phyloP scores from a whole-genome alignment of 2,329 filamentous ascomycete species.

The Botryotinia globosa region DNA sequence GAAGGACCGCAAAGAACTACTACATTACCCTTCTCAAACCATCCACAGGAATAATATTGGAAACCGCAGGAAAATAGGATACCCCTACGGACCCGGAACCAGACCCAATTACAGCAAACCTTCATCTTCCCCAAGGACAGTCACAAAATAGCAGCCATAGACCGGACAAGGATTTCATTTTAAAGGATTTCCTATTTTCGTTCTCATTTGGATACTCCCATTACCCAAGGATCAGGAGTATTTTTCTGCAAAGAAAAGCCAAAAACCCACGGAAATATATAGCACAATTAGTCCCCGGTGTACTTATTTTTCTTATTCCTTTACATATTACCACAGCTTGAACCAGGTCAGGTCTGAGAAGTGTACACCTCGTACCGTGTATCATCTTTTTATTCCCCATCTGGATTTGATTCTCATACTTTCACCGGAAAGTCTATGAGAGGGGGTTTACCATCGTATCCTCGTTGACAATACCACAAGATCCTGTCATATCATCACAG shows the following conservation, averaged over 20 bases:
- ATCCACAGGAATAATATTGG: constrained; percentile 3
- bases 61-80: constrained; percentile 4
- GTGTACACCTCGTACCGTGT: neutral
- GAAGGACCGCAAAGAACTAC: constrained; percentile 1
- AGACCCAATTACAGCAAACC: neutral
- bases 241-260: neutral
- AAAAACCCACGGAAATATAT: neutral
- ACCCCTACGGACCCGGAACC: neutral
- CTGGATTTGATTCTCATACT: neutral
- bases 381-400: constrained; percentile 2
- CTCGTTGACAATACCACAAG: constrained; percentile 4
- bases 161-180: constrained; percentile 15
- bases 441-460: neutral
- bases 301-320: constrained; percentile 5
- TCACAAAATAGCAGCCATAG: constrained; percentile 1
- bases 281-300: neutral
- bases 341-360: neutral
- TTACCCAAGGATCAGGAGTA: constrained; percentile 9
- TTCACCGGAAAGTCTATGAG: neutral
- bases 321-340: neutral
- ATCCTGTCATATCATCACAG: constrained; percentile 6
- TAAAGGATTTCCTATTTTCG: neutral
- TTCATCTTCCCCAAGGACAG: neutral
- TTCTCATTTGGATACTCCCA: neutral
- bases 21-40: neutral